Conservation (phyloP, 129 eudicot genomes). For the Helianthus tuberosus region DNA sequence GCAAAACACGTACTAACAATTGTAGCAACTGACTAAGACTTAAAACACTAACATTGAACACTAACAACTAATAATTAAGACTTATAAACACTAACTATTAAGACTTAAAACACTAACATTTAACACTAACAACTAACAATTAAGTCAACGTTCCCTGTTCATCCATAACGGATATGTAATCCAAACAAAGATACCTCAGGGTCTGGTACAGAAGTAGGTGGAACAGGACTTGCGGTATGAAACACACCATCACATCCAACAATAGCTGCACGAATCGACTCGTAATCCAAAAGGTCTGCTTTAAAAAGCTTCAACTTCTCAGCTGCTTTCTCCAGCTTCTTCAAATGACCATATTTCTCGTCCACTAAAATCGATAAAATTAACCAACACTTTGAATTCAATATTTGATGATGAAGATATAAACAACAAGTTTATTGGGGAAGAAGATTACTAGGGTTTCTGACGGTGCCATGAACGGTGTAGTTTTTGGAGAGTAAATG, state of each 20-base stretch:
- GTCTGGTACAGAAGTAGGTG: conserved; percentile 64
- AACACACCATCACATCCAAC: conserved; percentile 76
- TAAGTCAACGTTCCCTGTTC: not conserved
- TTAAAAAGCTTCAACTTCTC: conserved; percentile 67
- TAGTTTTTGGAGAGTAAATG: conserved; percentile 53
- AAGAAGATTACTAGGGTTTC: conserved; percentile 59
- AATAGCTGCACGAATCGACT: conserved; percentile 61
- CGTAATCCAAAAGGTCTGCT: conserved; percentile 75
- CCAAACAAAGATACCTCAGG: conserved; percentile 59
- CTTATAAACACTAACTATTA: too few relatives aligned
- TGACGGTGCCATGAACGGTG: conserved; percentile 72
- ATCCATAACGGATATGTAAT: not conserved
- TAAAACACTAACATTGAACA: too few relatives aligned
- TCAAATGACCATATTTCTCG: conserved; percentile 64
- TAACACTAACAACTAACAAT: too few relatives aligned
- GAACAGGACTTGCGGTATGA: conserved; percentile 88
- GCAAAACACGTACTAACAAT: too few relatives aligned
- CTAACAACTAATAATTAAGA: too few relatives aligned
- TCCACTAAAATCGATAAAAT: conserved; percentile 37
- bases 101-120: too few relatives aligned
- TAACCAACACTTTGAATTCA: not conserved
- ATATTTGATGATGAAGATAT: not conserved
- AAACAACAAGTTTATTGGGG: not conserved
- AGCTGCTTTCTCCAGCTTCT: conserved; percentile 61
- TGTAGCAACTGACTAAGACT: too few relatives aligned